phyloP scores from a whole-genome alignment of 1,284 basidiomycete species.

The Termitomyces sp. region DNA sequence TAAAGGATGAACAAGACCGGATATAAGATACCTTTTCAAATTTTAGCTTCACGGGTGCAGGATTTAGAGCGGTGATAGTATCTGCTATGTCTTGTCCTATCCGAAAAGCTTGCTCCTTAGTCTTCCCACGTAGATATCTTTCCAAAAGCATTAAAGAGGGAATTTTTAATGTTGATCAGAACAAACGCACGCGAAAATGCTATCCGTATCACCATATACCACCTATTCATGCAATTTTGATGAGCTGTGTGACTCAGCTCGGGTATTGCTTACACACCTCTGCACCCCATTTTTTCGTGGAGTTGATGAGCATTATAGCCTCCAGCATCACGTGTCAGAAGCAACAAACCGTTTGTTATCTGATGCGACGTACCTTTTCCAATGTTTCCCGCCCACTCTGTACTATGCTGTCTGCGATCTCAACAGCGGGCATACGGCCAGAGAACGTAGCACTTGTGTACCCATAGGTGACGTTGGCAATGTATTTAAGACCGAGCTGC shows the following conservation, averaged over 20 bases:
- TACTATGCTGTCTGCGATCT: conserved; percentile 97
- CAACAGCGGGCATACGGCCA: conserved; percentile 96
- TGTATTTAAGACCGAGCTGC: conserved; percentile 85
- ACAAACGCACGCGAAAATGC: conserved; percentile 67
- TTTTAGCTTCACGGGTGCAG: conserved; percentile 89
- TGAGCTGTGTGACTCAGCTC: not conserved
- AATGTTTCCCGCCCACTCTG: conserved; percentile 94
- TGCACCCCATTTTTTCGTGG: conserved; percentile 81
- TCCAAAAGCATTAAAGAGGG: not conserved
- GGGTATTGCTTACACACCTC: conserved; percentile 34
- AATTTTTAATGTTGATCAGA: not conserved
- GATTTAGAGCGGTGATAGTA: conserved; percentile 81
- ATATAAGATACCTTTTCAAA: conserved; percentile 80
- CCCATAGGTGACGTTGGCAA: conserved; percentile 89
- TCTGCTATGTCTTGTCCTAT: conserved; percentile 93
- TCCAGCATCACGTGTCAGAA: conserved; percentile 25
- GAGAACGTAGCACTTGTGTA: conserved; percentile 94
- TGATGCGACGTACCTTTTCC: conserved; percentile 63
- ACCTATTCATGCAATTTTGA: conserved; percentile 32
- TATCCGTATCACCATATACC: conserved; percentile 99
- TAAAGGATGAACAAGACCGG: not conserved
- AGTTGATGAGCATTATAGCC: conserved; percentile 83
- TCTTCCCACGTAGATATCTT: conserved; percentile 77
- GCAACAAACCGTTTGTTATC: not conserved
- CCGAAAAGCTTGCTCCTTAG: conserved; percentile 89